phyloP scores from a whole-genome alignment of 1,284 basidiomycete species.

The Microbotryum silenes-acaulis region DNA sequence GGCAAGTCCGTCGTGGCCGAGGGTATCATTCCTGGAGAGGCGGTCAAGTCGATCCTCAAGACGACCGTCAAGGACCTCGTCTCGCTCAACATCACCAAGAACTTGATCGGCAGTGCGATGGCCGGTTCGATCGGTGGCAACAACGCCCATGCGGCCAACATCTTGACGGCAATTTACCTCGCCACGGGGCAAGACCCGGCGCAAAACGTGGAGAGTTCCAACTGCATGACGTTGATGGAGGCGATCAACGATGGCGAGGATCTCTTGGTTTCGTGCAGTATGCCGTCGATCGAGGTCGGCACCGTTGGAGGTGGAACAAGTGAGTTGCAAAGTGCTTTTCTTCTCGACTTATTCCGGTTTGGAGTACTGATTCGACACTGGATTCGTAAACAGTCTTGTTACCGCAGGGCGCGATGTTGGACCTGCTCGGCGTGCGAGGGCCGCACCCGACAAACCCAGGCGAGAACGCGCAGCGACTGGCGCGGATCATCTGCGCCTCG shows the following conservation, averaged over 20 bases:
- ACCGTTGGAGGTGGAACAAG: constrained; percentile 90
- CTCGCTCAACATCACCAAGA: constrained; percentile 96
- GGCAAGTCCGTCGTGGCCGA: constrained; percentile 98
- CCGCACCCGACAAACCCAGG: constrained; percentile 76
- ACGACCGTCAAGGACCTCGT: constrained; percentile 85
- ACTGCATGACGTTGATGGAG: constrained; percentile 98
- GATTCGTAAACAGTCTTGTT: constrained; percentile 50
- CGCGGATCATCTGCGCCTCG: constrained; percentile 73
- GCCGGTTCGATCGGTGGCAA: constrained; percentile 94
- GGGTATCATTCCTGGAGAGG: constrained; percentile 78
- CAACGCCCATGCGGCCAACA: constrained; percentile 98
- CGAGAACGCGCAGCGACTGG: constrained; percentile 75
- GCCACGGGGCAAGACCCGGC: constrained; percentile 98
- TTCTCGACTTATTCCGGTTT: neutral
- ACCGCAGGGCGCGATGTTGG: constrained; percentile 81
- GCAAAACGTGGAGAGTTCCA: constrained; percentile 96
- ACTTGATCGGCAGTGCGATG: constrained; percentile 94
- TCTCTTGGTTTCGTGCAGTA: constrained; percentile 80
- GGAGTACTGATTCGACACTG: neutral
- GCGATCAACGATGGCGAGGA: constrained; percentile 88
- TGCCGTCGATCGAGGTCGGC: constrained; percentile 94
- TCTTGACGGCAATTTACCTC: constrained; percentile 89
- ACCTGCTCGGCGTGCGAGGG: constrained; percentile 82
- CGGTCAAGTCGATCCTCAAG: constrained; percentile 88
- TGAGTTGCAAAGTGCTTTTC: constrained; percentile 32